Conservation (phyloP, 305 asterid genomes). For the Solanum hybrid region DNA sequence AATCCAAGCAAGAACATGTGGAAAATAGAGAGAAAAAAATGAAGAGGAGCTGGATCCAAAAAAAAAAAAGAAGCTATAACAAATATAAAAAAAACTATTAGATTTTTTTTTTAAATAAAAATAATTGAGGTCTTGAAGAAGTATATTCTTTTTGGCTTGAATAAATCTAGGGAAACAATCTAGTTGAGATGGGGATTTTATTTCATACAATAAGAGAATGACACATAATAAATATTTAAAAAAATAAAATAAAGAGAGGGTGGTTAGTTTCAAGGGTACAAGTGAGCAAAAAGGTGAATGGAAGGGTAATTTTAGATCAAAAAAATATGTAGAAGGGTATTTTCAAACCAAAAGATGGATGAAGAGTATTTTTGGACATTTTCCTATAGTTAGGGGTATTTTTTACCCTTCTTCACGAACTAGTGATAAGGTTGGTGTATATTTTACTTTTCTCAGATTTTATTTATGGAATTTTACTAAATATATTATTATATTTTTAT, state of each 20-base stretch:
- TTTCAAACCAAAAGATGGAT: background rate
- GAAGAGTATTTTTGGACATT: too few species aligned
- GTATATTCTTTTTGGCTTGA: background rate
- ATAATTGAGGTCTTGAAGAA: background rate
- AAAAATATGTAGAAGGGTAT: too few species aligned
- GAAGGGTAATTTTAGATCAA: background rate
- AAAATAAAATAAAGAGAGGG: background rate
- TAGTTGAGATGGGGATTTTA: background rate
- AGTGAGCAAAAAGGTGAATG: background rate
- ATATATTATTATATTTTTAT: too few species aligned
- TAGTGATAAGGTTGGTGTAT: too few species aligned
- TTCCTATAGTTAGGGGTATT: too few species aligned
- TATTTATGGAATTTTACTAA: too few species aligned
- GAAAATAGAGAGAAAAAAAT: background rate
- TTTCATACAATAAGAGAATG: background rate
- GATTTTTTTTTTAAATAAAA: background rate
- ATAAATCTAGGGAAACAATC: background rate
- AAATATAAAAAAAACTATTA: too few species aligned
- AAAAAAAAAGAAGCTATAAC: too few species aligned
- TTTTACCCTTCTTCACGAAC: too few species aligned
- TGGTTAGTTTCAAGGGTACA: background rate
- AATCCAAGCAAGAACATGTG: too few species aligned
- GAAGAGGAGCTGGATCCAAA: accelerated
- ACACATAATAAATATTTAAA: too few species aligned
- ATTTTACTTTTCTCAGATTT: too few species aligned